Evolutionary conservation across 345 rosid species (phyloP), one percentile per base, ranked within the genome.

Genomic region (Pistacia integerrima): DNA sequence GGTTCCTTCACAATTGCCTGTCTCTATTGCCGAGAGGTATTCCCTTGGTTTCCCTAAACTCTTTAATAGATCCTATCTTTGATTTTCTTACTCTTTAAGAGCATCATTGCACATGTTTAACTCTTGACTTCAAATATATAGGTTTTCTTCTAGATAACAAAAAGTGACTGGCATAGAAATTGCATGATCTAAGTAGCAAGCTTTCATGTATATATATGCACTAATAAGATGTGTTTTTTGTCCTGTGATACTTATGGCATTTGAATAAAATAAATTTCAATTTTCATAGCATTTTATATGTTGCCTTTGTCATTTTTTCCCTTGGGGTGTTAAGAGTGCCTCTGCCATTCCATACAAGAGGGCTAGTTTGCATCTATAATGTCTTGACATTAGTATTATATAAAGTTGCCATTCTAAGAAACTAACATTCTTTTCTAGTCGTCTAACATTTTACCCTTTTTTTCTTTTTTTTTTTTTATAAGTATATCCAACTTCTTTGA

Each of bases 1-100:
- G 88, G 81, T 65, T 74, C 85, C 56, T 86, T 83, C 75, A 74
- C 88, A 1, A 74, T 88, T 54, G 80, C 85, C 56, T 74, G 70
- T 38, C 82, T 90, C 51, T 87, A 83, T 62, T 84, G 88, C 59
- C 94, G 91, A 18, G 94, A 90, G 94, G 94, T 87, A 82, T 69
- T 36, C 56, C 22, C 51, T 25, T 22, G 5, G 6, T 16, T 51
- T 14, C 10, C 3, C 18, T 35, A 56, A 9, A 69, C 60, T 52
- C 48, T 33, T 52, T 14, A 12, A 51, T 4, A 4, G 18, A 35
- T 18, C n/a, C 55, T 5, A 51, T 49, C 36, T 63, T 46, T 64
- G 49, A 65, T 36, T 52, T 60, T 17, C 55, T 30, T 14, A 30
- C 11, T 9, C 14, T 28, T 48, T 16, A 25, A 18, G 20, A 62